Percentiles rank a stretch among this genome's conserved stretches.
Conservation (phyloP, 2,329 filamentous ascomycete genomes). For the Cadophora malorum region DNA sequence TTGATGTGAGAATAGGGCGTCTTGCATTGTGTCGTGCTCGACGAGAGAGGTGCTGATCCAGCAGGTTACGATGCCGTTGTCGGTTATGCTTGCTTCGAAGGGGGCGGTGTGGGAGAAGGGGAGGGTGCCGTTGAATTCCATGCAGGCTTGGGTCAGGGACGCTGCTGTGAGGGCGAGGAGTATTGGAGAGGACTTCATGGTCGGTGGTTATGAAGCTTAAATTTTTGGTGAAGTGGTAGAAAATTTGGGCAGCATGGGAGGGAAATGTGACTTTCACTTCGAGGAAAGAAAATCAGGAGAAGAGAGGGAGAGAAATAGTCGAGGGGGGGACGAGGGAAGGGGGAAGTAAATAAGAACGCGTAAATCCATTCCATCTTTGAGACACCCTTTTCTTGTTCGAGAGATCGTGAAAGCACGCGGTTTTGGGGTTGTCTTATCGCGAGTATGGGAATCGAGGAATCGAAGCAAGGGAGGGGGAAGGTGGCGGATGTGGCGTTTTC, state of each 20-base stretch:
- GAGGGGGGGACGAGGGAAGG: no score
- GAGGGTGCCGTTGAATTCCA: conserved; percentile 29
- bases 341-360: background rate
- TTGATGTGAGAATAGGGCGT: background rate
- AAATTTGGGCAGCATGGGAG: background rate
- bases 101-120: conserved; percentile 28
- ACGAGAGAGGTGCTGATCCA: conserved; percentile 29
- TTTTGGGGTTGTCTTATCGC: background rate
- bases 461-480: background rate
- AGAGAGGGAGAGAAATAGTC: background rate
- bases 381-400: background rate
- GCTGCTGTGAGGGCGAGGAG: background rate
- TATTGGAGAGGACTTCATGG: background rate
- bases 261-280: background rate
- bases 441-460: background rate
- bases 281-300: background rate
- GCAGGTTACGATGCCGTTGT: conserved; percentile 31
- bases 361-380: conserved; percentile 2
- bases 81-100: conserved; percentile 28
- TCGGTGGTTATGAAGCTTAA: background rate
- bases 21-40: conserved; percentile 17
- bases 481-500: background rate
- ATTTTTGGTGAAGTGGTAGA: background rate
- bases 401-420: no score
- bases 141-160: conserved; percentile 22